These are phyloP conservation scores for Phaeophleospora eucalypticola DNA, from an alignment of 2,329 filamentous ascomycete genomes.

Conservation along the genomic window DNA sequence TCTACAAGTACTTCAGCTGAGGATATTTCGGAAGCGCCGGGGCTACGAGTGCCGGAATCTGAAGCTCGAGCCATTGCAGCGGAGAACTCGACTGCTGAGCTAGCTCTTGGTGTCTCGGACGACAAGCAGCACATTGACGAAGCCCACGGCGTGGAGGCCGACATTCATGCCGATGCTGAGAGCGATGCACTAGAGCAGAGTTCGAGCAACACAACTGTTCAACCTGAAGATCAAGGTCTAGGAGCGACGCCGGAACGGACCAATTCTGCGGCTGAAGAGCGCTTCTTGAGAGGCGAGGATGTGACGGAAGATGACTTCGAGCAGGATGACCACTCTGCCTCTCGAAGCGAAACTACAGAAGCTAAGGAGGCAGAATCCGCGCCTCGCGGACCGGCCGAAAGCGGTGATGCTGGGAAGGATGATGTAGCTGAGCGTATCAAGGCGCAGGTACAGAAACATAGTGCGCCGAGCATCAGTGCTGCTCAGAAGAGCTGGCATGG, in stretches of 20 bases:
- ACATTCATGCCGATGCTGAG: not conserved
- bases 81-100: slow-evolving; percentile 13
- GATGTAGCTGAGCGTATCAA: slow-evolving; percentile 4
- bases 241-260: not conserved
- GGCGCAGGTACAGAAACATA: slow-evolving; percentile 6
- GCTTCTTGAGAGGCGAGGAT: slow-evolving; percentile 9
- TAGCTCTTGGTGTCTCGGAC: slow-evolving; percentile 8
- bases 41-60: slow-evolving; percentile 11
- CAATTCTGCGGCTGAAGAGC: slow-evolving; percentile 5
- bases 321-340: not conserved
- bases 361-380: not conserved
- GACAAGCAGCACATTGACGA: slow-evolving; percentile 3
- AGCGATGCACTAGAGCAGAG: not conserved
- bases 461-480: not conserved
- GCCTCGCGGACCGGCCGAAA: not conserved
- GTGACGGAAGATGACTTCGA: slow-evolving; percentile 13
- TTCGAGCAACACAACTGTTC: not conserved
- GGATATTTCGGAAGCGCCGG: not conserved
- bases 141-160: slow-evolving; percentile 6
- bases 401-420: not conserved
- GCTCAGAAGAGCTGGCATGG: not conserved
- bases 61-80: slow-evolving; percentile 12
- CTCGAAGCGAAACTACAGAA: not conserved
- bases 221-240: not conserved
- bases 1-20: not conserved